phyloP scores from a whole-genome alignment of 2,329 filamentous ascomycete genomes.

The Diaporthe citriasiana region DNA sequence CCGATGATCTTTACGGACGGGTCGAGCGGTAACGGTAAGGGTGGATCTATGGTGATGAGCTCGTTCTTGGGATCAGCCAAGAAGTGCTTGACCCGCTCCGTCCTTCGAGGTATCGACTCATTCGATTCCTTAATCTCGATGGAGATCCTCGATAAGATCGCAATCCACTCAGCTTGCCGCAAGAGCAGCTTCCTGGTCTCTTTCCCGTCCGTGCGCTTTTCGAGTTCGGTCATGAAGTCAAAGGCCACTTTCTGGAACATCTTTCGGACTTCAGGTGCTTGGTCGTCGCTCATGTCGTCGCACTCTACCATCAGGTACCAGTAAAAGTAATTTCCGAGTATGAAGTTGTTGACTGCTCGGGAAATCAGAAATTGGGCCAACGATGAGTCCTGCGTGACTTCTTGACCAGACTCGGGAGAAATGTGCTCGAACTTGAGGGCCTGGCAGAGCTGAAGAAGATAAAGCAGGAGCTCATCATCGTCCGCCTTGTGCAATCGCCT shows the following conservation, averaged over 20 bases:
- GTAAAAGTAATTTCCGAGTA: conserved; percentile 93
- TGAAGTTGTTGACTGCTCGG: conserved; percentile 88
- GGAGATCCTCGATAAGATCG: conserved; percentile 88
- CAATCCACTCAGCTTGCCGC: conserved; percentile 90
- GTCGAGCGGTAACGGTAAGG: conserved; percentile 89
- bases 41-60: conserved; percentile 84
- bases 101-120: conserved; percentile 83
- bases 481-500: conserved; percentile 92
- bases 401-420: conserved; percentile 71
- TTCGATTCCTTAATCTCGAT: conserved; percentile 87
- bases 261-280: conserved; percentile 80
- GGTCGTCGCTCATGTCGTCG: conserved; percentile 84
- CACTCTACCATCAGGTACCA: conserved; percentile 99
- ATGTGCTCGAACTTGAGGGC: conserved; percentile 94
- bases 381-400: conserved; percentile 81
- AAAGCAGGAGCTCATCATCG: conserved; percentile 90
- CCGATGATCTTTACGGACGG: conserved; percentile 85
- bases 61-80: conserved; percentile 93
- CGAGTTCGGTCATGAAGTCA: conserved; percentile 93
- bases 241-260: conserved; percentile 95
- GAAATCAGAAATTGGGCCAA: conserved; percentile 91
- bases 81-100: conserved; percentile 86
- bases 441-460: conserved; percentile 94
- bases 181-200: conserved; percentile 82
- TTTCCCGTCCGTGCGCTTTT: conserved; percentile 77